Evolutionary conservation across 1,284 basidiomycete species (phyloP), one percentile per base, ranked within the genome.

Genomic region (Boletus hoseneyae): DNA sequence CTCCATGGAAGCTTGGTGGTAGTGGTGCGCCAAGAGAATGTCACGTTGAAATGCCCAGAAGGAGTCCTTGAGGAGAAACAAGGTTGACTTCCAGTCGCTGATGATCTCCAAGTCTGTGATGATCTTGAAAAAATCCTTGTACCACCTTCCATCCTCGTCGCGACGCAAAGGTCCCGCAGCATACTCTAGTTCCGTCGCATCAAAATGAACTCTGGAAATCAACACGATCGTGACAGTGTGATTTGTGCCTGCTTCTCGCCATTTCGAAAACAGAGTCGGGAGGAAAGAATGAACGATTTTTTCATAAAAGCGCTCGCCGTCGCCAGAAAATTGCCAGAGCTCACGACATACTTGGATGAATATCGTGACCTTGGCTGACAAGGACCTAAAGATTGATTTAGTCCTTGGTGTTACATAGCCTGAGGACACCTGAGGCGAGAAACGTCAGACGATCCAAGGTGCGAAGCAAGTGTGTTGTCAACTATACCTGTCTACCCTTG

Each of bases 291-390:
- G 93, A 1, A 97, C 85, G 27, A 97, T 90, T 72, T 99, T 98
- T 69, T 98, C 96, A 62, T 93, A 93, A 70, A 91, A 97, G 3
- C 93, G 82, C 67, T 96, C 93, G 18, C 97, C 97, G 59, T 98
- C 96, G 45, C 93, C 93, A 48, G 95, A 85, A 66, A 99, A 99
- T 58, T 97, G 90, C 93, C 93, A 99, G 54, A 97, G 84, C 67
- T 99, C 97, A 46, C 85, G 81, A 62, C 93, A 95, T 13, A 99
- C 87, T 74, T 98, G 95, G 47, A 99, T 91, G 68, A 97, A 97
- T 47, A 99, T 87, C 3, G 84, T 90, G 36, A 89, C 83, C 67
- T 91, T 94, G 34, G 96, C 93, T 5, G 93, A 97, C 45, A 93
- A 80, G 15, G 92, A 93, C 33, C 96, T 81, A 62, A 90, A 97